Evolutionary conservation across 768 basidiomycete species (phyloP).

Genomic region (Wakefieldia striispora): DNA sequence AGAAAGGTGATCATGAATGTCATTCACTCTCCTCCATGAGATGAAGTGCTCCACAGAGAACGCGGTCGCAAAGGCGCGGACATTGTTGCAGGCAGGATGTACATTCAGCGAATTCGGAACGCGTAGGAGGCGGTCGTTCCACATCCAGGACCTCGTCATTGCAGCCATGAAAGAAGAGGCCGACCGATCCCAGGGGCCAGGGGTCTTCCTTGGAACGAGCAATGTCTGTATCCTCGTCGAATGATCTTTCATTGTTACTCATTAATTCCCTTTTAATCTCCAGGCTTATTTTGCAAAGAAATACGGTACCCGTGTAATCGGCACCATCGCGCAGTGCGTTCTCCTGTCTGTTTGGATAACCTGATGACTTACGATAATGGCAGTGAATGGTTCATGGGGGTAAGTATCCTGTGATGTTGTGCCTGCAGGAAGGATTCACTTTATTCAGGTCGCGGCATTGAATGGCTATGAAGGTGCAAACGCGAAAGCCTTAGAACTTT

Average conservation of each 20-base stretch:
- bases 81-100: conserved; percentile 63
- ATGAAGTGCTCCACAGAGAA: conserved; percentile 43
- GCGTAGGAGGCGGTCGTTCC: conserved; percentile 70
- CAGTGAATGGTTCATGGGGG: conserved; percentile 93
- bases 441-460: conserved; percentile 69
- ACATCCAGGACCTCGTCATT: conserved; percentile 77
- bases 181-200: conserved; percentile 45
- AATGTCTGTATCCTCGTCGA: conserved; percentile 55
- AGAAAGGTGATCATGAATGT: conserved; percentile 53
- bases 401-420: conserved; percentile 31
- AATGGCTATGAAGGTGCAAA: conserved; percentile 82
- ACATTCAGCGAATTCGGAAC: conserved; percentile 86
- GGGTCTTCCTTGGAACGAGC: conserved; percentile 69
- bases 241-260: neutral
- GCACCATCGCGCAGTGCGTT: conserved; percentile 84
- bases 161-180: conserved; percentile 64
- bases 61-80: conserved; percentile 69
- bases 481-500: conserved; percentile 70
- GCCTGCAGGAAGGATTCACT: neutral
- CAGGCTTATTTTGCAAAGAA: conserved; percentile 85
- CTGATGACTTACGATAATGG: conserved; percentile 3
- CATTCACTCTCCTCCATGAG: neutral
- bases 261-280: neutral
- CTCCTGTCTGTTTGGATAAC: conserved; percentile 1
- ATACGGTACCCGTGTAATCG: conserved; percentile 62